phyloP scores from a whole-genome alignment of 257 asterid species.

The Capsicum pubescens region DNA sequence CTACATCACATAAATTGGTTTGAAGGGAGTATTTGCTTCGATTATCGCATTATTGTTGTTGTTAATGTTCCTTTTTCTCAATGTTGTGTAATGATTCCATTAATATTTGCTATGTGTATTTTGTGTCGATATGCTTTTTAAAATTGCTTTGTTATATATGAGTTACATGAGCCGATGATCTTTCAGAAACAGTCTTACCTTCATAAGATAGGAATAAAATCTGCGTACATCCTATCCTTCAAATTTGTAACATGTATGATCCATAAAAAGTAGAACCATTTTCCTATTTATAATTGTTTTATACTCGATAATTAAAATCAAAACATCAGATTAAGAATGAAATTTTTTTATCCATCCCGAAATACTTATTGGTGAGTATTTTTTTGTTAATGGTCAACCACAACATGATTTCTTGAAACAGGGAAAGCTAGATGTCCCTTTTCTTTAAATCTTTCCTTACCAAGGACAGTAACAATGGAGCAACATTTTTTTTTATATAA shows the following conservation, averaged over 20 bases:
- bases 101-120: neutral
- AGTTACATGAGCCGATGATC: neutral
- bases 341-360: neutral
- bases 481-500: neutral
- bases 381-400: constrained; percentile 32
- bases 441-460: neutral
- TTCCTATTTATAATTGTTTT: no score
- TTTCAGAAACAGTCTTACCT: neutral
- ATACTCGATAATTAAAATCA: no score
- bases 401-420: constrained; percentile 26
- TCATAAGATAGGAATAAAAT: rapidly evolving
- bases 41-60: neutral
- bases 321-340: neutral
- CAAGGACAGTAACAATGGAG: neutral
- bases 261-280: neutral
- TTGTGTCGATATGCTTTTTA: neutral
- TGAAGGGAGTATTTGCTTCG: neutral
- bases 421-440: constrained; percentile 1
- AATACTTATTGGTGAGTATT: neutral
- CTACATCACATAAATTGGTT: no score
- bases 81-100: neutral
- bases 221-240: neutral
- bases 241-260: neutral
- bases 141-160: neutral
- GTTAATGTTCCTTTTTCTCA: neutral